Evolutionary conservation across 352 stramenopile genomes (phyloP).

Genomic region (Blastocystis sp.): DNA sequence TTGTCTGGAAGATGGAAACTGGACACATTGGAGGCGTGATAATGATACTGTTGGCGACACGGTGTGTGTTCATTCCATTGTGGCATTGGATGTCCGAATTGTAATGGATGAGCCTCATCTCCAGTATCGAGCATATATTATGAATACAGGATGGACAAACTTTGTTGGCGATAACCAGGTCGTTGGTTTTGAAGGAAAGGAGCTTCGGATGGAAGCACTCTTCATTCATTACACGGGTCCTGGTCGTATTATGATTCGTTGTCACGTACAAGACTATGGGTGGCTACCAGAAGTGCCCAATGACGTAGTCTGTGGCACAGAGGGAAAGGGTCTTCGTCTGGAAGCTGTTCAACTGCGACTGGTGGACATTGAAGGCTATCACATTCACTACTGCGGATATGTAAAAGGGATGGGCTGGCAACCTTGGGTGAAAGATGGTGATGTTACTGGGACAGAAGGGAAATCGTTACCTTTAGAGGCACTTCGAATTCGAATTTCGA

Average conservation of each 20-base stretch:
- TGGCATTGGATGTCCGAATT: not conserved
- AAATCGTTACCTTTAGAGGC: not conserved
- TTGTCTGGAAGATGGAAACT: not conserved
- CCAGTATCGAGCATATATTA: slow-evolving; percentile 8
- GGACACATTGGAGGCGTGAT: slow-evolving; percentile 25
- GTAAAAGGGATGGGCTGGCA: slow-evolving; percentile 45
- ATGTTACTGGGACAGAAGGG: not conserved
- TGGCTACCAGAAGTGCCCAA: slow-evolving; percentile 45
- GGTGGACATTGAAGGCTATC: not conserved
- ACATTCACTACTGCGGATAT: slow-evolving; percentile 39
- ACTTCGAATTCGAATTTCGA: slow-evolving; percentile 24
- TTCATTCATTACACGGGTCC: slow-evolving; percentile 32
- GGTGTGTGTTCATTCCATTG: not conserved
- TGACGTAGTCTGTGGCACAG: slow-evolving; percentile 12
- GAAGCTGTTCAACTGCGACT: slow-evolving; percentile 33
- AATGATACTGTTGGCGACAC: slow-evolving; percentile 9
- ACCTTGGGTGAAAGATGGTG: slow-evolving; percentile 26
- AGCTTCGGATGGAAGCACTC: not conserved
- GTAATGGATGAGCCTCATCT: slow-evolving; percentile 12
- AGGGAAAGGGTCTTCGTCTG: slow-evolving; percentile 24
- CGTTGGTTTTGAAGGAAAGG: slow-evolving; percentile 4
- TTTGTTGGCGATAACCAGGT: slow-evolving; percentile 35
- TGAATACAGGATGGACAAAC: not conserved
- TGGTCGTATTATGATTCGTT: not conserved
- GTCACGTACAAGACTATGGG: slow-evolving; percentile 21